These are phyloP conservation scores for Viridothelium virens DNA, from an alignment of 495 filamentous ascomycete genomes.

Conservation along the genomic window DNA sequence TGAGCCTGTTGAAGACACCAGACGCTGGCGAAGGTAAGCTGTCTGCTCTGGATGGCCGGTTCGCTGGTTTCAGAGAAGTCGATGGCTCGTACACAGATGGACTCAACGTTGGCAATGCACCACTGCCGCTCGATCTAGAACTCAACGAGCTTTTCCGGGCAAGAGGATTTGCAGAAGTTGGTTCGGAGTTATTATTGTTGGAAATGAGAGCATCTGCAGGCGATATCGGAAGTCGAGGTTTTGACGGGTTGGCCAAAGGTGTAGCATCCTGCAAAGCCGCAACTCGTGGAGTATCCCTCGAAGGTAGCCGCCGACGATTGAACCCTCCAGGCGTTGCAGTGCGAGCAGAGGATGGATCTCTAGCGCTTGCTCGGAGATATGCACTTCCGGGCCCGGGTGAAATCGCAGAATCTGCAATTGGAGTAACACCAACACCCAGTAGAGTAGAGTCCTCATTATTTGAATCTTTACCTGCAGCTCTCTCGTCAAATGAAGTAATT, in stretches of 20 bases:
- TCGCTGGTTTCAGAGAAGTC: conserved; percentile 16
- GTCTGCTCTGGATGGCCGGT: not conserved
- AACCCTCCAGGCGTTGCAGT: conserved; percentile 67
- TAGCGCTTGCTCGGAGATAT: conserved; percentile 38
- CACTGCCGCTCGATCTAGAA: not conserved
- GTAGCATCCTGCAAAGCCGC: conserved; percentile 16
- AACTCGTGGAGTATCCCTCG: conserved; percentile 47
- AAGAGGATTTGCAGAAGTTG: not conserved
- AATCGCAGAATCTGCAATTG: conserved; percentile 85
- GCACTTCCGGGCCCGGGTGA: conserved; percentile 54
- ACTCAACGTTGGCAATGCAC: conserved; percentile 1
- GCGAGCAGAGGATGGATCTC: conserved; percentile 61
- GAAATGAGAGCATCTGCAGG: not conserved
- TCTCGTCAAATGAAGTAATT: conserved; percentile 67
- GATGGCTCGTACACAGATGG: conserved; percentile 17
- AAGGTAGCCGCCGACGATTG: conserved; percentile 62
- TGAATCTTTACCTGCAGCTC: conserved; percentile 25
- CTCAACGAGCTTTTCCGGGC: conserved; percentile 7
- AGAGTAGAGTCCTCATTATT: conserved; percentile 60
- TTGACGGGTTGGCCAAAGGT: conserved; percentile 10
- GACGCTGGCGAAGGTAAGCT: conserved; percentile 50
- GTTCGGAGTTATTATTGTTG: not conserved
- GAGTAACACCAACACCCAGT: conserved; percentile 70
- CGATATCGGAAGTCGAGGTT: conserved; percentile 7
- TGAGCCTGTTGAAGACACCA: conserved; percentile 49